These are phyloP conservation scores for Sambucus nigra DNA, from an alignment of 129 eudicot genomes.

Conservation along the genomic window DNA sequence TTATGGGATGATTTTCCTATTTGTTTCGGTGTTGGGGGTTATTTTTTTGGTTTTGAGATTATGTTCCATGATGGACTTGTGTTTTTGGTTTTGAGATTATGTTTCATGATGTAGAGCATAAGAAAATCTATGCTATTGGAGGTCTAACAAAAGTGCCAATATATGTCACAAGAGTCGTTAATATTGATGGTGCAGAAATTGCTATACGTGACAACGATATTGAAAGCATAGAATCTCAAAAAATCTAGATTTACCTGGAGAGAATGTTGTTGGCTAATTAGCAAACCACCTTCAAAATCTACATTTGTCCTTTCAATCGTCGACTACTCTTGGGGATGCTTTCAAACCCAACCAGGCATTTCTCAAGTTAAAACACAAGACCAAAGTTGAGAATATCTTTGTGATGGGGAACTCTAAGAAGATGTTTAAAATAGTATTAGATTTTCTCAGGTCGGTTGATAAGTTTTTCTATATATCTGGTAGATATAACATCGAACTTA, in stretches of 20 bases:
- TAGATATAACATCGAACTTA: slow-evolving; percentile 65
- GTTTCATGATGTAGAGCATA: slow-evolving; percentile 60
- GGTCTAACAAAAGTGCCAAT: slow-evolving; percentile 59
- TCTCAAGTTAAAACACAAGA: slow-evolving; percentile 68
- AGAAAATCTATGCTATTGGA: slow-evolving; percentile 60
- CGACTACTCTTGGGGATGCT: slow-evolving; percentile 56
- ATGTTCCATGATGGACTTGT: no score
- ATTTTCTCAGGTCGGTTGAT: slow-evolving; percentile 91
- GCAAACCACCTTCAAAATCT: slow-evolving; percentile 97
- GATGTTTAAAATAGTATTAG: slow-evolving; percentile 53
- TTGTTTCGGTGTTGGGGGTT: slow-evolving; percentile 70
- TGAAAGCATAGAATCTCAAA: slow-evolving; percentile 59
- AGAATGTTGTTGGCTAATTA: slow-evolving; percentile 46
- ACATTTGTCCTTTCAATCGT: slow-evolving; percentile 54
- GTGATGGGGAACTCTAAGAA: slow-evolving; percentile 65
- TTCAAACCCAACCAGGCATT: slow-evolving; percentile 82
- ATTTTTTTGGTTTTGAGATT: no score
- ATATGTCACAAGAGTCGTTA: slow-evolving; percentile 54
- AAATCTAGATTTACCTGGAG: slow-evolving; percentile 58
- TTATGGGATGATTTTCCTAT: slow-evolving; percentile 67
- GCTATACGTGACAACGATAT: slow-evolving; percentile 69
- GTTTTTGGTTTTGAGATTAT: slow-evolving; percentile 71
- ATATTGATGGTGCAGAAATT: slow-evolving; percentile 53
- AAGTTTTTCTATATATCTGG: slow-evolving; percentile 81
- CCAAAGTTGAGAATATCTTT: slow-evolving; percentile 81